phyloP scores from a whole-genome alignment of 176 grass and related monocot species.

The Juncus inflexus region DNA sequence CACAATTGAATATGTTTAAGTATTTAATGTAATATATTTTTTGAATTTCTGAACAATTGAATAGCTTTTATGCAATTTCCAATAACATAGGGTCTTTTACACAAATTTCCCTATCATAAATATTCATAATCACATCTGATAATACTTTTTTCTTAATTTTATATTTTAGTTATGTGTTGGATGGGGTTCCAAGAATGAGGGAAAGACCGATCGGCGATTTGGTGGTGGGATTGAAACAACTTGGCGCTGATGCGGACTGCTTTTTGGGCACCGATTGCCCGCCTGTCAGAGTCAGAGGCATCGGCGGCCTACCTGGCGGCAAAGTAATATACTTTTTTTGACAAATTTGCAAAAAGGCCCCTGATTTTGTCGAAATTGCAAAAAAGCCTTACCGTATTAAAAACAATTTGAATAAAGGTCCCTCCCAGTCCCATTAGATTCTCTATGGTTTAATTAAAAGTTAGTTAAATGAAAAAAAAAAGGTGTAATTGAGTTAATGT shows the following conservation, averaged over 20 bases:
- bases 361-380: no score
- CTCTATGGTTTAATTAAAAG: no score
- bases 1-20: no score
- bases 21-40: no score
- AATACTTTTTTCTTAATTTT: constrained; percentile 5
- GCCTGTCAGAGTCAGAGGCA: constrained; percentile 81
- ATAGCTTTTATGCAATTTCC: no score
- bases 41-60: no score
- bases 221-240: constrained; percentile 77
- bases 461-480: no score
- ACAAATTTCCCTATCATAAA: not conserved
- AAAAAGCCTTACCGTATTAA: no score
- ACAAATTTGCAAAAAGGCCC: no score
- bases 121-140: not conserved
- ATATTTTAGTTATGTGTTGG: constrained; percentile 70
- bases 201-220: constrained; percentile 96
- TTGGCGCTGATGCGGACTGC: constrained; percentile 85
- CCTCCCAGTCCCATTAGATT: no score
- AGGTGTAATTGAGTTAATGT: not conserved
- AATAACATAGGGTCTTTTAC: no score
- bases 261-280: constrained; percentile 93
- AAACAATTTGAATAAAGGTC: no score
- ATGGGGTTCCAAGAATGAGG: constrained; percentile 98
- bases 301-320: constrained; percentile 87
- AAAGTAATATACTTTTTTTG: constrained; percentile 48